Base-by-base conservation (phyloP, 257 asterid genomes). In the Salvia rosmarinus region DNA sequence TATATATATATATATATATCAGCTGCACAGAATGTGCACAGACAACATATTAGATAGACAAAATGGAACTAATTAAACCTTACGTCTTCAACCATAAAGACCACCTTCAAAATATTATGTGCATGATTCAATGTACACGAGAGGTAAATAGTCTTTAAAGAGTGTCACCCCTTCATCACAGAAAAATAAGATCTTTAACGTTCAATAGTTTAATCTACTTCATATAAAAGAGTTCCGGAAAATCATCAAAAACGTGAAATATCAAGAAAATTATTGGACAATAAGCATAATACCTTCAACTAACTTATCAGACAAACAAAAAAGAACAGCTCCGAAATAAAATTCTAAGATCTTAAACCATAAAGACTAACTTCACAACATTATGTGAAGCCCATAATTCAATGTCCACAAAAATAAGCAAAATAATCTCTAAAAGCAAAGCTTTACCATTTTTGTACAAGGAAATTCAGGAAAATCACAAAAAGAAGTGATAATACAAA, bases 51-150 rank as follows among this genome's bases (percentile, higher is more conserved):
- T 43, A 32, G 17, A 60, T 32, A 46, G 9, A 37, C n/a, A n/a
- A 34, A 14, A 23, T 2, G 42, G 32, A 60, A 4, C 5, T 9
- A 14, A 49, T 32, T 44, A 47, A 21, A 34, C 49, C 28, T 54
- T 37, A 21, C 46, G 43, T 61, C 49, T 19, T 14, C 16, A 52
- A 68, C 67, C 71, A 47, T 67, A 44, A 20, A 49, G 14, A 65
- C 37, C 21, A 28, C 57, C 66, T 66, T n/a, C 55, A 66, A 20
- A 19, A n/a, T n/a, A 55, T 57, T 14, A 37, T 16, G 11, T 2
- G 21, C 39, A 72, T 57, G 66, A 50, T 13, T 28, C 9, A 2
- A 72, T 40, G 14, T 65, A 32, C 32, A n/a, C n/a, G 25, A 7
- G 67, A n/a, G n/a, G n/a, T n/a, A n/a, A n/a, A n/a, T n/a, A n/a